These are phyloP conservation scores for Penicillium longicatenatum DNA, from an alignment of 495 filamentous ascomycete genomes.

Conservation along the genomic window DNA sequence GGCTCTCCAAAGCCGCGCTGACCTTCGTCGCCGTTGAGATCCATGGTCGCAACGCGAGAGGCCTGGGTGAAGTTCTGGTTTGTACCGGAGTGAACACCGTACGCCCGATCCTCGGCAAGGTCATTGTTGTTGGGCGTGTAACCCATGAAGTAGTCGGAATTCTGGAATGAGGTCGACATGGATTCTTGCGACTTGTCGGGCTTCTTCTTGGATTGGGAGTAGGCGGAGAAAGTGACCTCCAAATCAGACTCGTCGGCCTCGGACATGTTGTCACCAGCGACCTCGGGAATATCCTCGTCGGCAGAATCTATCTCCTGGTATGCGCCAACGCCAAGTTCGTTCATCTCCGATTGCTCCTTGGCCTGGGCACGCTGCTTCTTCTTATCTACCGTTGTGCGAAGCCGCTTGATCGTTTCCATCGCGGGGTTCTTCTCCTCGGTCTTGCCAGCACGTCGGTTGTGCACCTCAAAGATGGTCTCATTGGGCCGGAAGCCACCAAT, in stretches of 20 bases:
- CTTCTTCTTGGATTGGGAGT: conserved; percentile 37
- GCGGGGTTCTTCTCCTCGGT: conserved; percentile 55
- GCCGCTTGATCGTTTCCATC: conserved; percentile 76
- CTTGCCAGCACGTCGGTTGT: conserved; percentile 65
- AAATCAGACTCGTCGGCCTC: conserved; percentile 74
- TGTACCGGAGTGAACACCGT: conserved; percentile 84
- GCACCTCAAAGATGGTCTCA: conserved; percentile 94
- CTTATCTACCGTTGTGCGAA: conserved; percentile 55
- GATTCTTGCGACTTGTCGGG: conserved; percentile 34
- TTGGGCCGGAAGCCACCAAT: conserved; percentile 84
- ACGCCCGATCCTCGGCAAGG: conserved; percentile 82
- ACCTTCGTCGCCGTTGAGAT: conserved; percentile 83
- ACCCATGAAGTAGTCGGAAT: conserved; percentile 92
- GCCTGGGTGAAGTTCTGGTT: conserved; percentile 77
- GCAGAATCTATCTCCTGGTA: conserved; percentile 39
- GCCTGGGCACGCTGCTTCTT: conserved; percentile 41
- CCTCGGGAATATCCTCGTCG: conserved; percentile 39
- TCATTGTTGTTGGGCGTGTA: conserved; percentile 80
- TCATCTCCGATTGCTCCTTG: conserved; percentile 32
- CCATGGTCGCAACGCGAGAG: conserved; percentile 82
- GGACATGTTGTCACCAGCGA: conserved; percentile 59
- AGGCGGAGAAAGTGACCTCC: conserved; percentile 76
- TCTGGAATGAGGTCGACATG: conserved; percentile 60
- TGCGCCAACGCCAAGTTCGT: conserved; percentile 29
- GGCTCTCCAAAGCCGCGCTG: conserved; percentile 73